A percentile compares a stretch with the other conserved stretches of the same genome.
Evolutionary conservation across 306 rosid species (phyloP).

Genomic region (Acmispon strigosus): DNA sequence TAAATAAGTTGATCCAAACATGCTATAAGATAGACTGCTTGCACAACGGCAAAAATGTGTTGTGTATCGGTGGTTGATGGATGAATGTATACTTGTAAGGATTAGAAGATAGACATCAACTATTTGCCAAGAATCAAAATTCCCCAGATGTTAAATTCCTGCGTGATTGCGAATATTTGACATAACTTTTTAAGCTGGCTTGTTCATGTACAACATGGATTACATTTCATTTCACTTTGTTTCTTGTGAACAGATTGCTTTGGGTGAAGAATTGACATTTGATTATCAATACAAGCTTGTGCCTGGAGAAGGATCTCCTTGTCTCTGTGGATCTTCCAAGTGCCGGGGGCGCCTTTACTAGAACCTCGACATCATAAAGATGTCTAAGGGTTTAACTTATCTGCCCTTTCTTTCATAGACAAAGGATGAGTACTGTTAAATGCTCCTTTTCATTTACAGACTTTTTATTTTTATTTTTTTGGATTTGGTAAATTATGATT

Average conservation of each 20-base stretch:
- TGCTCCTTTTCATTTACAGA: neutral
- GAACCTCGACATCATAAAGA: neutral
- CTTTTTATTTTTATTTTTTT: neutral
- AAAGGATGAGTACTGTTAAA: neutral
- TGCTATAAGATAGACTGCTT: neutral
- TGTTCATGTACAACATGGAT: neutral
- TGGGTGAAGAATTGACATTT: constrained; percentile 73
- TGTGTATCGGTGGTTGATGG: neutral
- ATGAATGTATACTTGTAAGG: neutral
- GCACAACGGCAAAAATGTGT: neutral
- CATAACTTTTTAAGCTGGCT: neutral
- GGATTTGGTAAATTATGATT: neutral
- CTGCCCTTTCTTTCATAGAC: neutral
- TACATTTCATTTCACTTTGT: constrained; percentile 16
- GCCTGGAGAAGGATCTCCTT: constrained; percentile 58
- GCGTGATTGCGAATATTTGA: neutral
- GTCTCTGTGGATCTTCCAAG: constrained; percentile 50
- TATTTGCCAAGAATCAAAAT: neutral
- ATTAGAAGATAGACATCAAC: neutral
- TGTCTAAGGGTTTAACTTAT: neutral
- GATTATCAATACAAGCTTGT: constrained; percentile 44
- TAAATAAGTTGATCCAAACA: too few relatives aligned
- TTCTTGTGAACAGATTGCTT: constrained; percentile 54
- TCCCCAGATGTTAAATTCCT: neutral
- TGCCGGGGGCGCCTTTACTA: constrained; percentile 57